Evolutionary conservation across 805 yeast species (phyloP), one percentile per base, ranked within the genome.

Genomic region (Candida nitratophila): DNA sequence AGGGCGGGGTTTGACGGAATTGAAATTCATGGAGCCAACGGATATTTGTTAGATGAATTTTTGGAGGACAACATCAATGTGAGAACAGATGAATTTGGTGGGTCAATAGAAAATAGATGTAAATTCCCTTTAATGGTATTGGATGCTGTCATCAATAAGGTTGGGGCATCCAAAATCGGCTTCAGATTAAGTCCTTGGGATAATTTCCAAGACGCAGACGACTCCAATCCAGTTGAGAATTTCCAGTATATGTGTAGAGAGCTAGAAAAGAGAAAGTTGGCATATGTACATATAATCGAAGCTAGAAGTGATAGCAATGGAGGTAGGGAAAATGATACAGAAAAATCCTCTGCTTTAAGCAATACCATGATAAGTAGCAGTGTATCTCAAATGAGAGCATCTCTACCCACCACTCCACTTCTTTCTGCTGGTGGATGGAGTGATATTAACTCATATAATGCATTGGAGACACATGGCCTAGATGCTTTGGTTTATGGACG

Each of bases 41-140:
- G 73, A 1, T 69, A 65, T 43, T 50, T 69, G 21, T 37, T 67
- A 24, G 71, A 70, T 44, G 64, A 63, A 40, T 69, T 70, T 45
- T 44, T 67, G 34, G 61, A 64, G 21, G 62, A 64, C 20, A 45
- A 53, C 37, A 54, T 63, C 29, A 68, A 70, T 48, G 22, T 53
- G 17, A 56, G 73, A 62, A 68, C 70, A 5, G 83, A 77, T 56
- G 67, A 73, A 50, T 77, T 76, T 49, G 83, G 81, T 48, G 82
- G 80, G 4, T 65, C 40, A 59, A 63, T 69, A 41, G 73, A 68
- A 43, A 68, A 68, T 43, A 57, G 74, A 49, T 56, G 60, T 22
- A 56, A 64, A 44, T 60, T 68, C 37, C 52, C 56, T 2, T 47
- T 69, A 39, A 67, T 59, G 41, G 34, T 66, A 10, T 39, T 63